phyloP scores from a whole-genome alignment of 148 eudicot species.

The Limonium bicolor region DNA sequence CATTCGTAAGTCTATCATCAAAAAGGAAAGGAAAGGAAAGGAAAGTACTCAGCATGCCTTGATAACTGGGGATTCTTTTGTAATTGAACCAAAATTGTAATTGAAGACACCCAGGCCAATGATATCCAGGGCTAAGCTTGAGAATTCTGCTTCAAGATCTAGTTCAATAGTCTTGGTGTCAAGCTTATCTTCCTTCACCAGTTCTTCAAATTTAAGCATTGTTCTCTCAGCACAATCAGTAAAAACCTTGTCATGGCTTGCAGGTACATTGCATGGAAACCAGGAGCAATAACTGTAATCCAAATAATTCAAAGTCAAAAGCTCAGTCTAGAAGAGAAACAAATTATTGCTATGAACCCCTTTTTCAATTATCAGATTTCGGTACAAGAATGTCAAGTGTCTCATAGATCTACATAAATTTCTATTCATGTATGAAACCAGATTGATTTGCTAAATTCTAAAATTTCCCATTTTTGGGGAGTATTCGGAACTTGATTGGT shows the following conservation, averaged over 20 bases:
- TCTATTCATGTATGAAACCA: too few species aligned
- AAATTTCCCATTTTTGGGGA: too few species aligned
- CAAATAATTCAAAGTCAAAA: neutral
- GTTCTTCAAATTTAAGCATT: constrained; percentile 54
- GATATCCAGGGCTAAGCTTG: constrained; percentile 94
- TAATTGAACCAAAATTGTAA: constrained; percentile 90
- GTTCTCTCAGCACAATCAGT: constrained; percentile 65
- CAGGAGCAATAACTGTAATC: constrained; percentile 91
- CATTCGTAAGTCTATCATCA: too few species aligned
- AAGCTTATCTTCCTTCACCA: constrained; percentile 29
- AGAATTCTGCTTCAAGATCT: constrained; percentile 96
- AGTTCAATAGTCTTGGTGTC: constrained; percentile 40
- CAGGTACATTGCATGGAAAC: constrained; percentile 85
- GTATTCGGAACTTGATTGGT: too few species aligned
- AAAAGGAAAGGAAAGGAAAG: too few species aligned
- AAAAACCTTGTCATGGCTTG: constrained; percentile 87
- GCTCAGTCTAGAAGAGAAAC: constrained; percentile 1
- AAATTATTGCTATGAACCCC: neutral
- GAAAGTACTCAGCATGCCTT: too few species aligned
- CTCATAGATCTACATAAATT: too few species aligned
- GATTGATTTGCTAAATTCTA: too few species aligned
- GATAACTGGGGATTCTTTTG: constrained; percentile 94
- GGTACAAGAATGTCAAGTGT: too few species aligned
- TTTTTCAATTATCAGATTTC: too few species aligned
- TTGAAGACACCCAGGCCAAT: constrained; percentile 97